Evolutionary conservation across 169 alveolate genomes (phyloP).

Genomic region (Amoebophrya sp.): DNA sequence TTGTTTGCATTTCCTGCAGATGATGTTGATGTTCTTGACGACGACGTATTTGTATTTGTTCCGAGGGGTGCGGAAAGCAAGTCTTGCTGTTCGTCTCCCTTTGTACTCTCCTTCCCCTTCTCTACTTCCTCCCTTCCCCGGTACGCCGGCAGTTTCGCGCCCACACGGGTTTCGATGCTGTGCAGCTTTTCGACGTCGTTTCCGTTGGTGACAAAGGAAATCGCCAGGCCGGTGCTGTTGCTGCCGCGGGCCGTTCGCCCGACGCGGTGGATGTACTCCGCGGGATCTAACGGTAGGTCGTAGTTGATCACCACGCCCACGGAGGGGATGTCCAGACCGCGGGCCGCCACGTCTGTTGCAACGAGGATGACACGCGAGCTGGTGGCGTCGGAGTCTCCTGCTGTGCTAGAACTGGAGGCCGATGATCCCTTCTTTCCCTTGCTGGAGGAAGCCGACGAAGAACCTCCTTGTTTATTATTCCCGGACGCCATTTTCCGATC

Average conservation of each 20-base stretch:
- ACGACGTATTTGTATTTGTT: background rate
- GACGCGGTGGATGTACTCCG: slow-evolving; percentile 88
- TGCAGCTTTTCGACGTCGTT: background rate
- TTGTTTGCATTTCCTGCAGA: too few relatives aligned
- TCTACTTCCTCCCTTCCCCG: too few relatives aligned
- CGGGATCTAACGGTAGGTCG: slow-evolving; percentile 83
- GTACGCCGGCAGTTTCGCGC: background rate
- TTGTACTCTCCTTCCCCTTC: background rate
- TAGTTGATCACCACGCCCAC: slow-evolving; percentile 88
- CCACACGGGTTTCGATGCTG: background rate
- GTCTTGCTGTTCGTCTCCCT: background rate
- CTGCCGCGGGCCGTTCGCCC: slow-evolving; percentile 94
- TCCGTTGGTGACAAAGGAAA: background rate
- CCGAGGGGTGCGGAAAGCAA: background rate
- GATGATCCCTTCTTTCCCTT: background rate
- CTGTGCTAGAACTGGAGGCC: background rate
- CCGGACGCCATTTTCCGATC: background rate
- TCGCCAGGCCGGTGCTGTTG: background rate
- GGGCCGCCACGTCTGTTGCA: slow-evolving; percentile 93
- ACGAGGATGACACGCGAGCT: slow-evolving; percentile 51
- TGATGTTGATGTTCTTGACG: too few relatives aligned
- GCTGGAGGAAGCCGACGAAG: too few relatives aligned
- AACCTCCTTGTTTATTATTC: background rate
- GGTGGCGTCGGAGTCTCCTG: background rate
- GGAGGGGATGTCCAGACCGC: slow-evolving; percentile 95